Percentiles rank a stretch among this genome's conserved stretches.
Conservation (phyloP, 192 early-diverging fungal species). For the Entomortierella lignicola region DNA sequence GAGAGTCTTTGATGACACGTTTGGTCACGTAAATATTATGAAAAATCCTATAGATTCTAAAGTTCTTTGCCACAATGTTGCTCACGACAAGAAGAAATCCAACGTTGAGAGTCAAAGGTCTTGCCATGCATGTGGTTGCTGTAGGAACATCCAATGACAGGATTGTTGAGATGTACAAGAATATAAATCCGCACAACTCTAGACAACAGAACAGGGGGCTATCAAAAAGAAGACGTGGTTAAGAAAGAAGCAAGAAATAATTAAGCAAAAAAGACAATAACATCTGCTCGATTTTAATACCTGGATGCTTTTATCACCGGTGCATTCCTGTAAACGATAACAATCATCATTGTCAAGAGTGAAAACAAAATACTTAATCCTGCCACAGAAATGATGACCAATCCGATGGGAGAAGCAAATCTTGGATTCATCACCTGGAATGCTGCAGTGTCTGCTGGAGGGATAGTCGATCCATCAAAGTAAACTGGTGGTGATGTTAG, state of each 20-base stretch:
- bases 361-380: constrained; percentile 45
- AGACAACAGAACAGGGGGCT: constrained; percentile 60
- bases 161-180: constrained; percentile 39
- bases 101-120: constrained; percentile 50
- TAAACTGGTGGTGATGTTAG: constrained; percentile 47
- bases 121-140: constrained; percentile 26
- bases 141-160: constrained; percentile 48
- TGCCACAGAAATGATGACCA: constrained; percentile 41
- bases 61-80: constrained; percentile 65
- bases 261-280: too few species aligned
- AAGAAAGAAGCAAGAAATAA: too few species aligned
- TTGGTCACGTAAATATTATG: constrained; percentile 55
- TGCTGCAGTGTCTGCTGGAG: constrained; percentile 47
- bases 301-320: constrained; percentile 57
- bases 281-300: background rate
- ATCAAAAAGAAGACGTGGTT: background rate
- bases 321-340: constrained; percentile 47
- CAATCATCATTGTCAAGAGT: constrained; percentile 43
- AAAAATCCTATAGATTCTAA: constrained; percentile 53
- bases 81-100: constrained; percentile 58
- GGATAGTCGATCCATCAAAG: constrained; percentile 42
- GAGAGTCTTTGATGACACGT: constrained; percentile 38
- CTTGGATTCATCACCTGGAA: constrained; percentile 45
- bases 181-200: constrained; percentile 53
- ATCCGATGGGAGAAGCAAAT: constrained; percentile 18